Percentiles rank a stretch among this genome's conserved stretches.
These are phyloP conservation scores for Pisolithus orientalis DNA, from an alignment of 768 basidiomycete species.

Conservation along the genomic window DNA sequence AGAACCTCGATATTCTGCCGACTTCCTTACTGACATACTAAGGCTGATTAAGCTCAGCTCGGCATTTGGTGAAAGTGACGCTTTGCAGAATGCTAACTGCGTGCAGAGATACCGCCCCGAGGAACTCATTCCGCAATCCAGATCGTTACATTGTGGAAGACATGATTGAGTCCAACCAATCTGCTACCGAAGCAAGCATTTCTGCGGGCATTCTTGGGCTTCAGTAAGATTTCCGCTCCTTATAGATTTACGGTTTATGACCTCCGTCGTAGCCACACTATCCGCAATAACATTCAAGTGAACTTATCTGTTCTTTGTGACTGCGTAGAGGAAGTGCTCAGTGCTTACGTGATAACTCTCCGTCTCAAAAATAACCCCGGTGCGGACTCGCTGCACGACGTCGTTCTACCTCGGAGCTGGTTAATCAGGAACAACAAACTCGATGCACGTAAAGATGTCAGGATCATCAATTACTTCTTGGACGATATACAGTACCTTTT, in stretches of 20 bases:
- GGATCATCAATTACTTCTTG: conserved; percentile 8
- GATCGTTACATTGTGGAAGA: conserved; percentile 28
- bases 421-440: conserved; percentile 21
- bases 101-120: conserved; percentile 11
- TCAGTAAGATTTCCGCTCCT: conserved; percentile 26
- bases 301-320: conserved; percentile 46
- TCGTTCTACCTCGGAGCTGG: conserved; percentile 54
- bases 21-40: conserved; percentile 37
- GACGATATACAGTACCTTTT: conserved; percentile 19
- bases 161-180: conserved; percentile 24
- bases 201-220: conserved; percentile 34
- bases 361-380: conserved; percentile 10
- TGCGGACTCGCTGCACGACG: conserved; percentile 30
- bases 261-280: conserved; percentile 34
- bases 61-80: conserved; percentile 30
- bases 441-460: conserved; percentile 7
- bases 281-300: conserved; percentile 32
- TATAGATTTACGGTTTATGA: neutral
- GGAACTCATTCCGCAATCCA: conserved; percentile 6
- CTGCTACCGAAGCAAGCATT: conserved; percentile 19
- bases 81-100: conserved; percentile 29
- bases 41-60: conserved; percentile 34
- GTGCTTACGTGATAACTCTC: conserved; percentile 32
- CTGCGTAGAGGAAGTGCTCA: conserved; percentile 43
- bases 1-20: conserved; percentile 4